Evolutionary conservation across 306 rosid species (phyloP).

Genomic region (Spatholobus suberectus): DNA sequence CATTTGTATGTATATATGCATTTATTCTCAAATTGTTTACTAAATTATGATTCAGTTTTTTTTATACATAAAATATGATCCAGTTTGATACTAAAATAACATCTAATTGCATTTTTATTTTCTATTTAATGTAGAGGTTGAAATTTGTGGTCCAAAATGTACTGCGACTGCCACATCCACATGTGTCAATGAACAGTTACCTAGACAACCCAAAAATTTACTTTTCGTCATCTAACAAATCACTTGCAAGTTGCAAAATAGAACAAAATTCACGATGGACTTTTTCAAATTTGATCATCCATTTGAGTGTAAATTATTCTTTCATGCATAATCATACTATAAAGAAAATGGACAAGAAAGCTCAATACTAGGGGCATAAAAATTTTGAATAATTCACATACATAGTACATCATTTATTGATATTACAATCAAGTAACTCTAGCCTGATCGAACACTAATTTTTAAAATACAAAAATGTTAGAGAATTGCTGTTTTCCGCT

Average conservation of each 20-base stretch:
- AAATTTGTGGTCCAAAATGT: slow-evolving; percentile 35
- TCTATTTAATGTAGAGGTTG: not conserved
- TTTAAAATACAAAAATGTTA: slow-evolving; percentile 30
- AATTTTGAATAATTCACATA: slow-evolving; percentile 3
- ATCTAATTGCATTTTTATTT: slow-evolving; percentile 24
- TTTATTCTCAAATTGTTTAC: slow-evolving; percentile 10
- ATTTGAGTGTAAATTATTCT: slow-evolving; percentile 20
- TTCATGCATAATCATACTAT: not conserved
- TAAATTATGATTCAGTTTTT: not conserved
- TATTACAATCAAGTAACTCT: slow-evolving; percentile 33
- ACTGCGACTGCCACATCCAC: slow-evolving; percentile 15
- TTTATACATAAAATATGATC: not conserved
- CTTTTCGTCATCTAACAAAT: slow-evolving; percentile 31
- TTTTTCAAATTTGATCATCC: slow-evolving; percentile 18
- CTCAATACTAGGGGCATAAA: not conserved
- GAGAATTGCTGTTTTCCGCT: slow-evolving; percentile 27
- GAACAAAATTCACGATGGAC: slow-evolving; percentile 21
- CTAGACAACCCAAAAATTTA: slow-evolving; percentile 13
- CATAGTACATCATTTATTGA: slow-evolving; percentile 32
- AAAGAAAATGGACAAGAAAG: not conserved
- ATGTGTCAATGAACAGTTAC: slow-evolving; percentile 21
- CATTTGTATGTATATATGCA: not conserved
- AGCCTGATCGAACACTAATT: slow-evolving; percentile 25
- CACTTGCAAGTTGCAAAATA: slow-evolving; percentile 37
- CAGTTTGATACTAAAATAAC: slow-evolving; percentile 17